phyloP scores from a whole-genome alignment of 495 filamentous ascomycete genomes.

The Aspergillus cavernicola region DNA sequence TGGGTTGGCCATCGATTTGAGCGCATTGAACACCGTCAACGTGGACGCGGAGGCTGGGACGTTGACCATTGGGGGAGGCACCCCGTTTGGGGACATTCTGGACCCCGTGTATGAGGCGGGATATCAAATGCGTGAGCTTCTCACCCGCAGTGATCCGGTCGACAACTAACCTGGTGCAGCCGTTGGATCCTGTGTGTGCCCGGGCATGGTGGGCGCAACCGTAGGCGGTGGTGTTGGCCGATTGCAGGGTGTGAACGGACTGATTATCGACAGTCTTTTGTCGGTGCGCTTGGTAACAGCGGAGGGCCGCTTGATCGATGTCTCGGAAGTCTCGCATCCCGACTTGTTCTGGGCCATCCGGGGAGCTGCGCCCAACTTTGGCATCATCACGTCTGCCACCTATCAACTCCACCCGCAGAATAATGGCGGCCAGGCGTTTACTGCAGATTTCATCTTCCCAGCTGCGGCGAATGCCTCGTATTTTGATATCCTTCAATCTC shows the following conservation, averaged over 20 bases:
- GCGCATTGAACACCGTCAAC: conserved; percentile 19
- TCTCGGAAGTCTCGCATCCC: conserved; percentile 20
- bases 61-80: conserved; percentile 28
- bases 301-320: conserved; percentile 21
- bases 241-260: conserved; percentile 29
- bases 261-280: conserved; percentile 34
- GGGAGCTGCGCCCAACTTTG: conserved; percentile 33
- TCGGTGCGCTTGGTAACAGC: conserved; percentile 29
- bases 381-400: conserved; percentile 15
- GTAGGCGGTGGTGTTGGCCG: conserved; percentile 35
- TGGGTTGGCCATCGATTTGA: conserved; percentile 29
- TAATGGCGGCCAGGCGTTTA: neutral
- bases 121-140: conserved; percentile 21
- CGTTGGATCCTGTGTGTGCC: conserved; percentile 14
- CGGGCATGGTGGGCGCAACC: conserved; percentile 30
- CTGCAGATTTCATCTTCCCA: neutral
- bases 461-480: neutral
- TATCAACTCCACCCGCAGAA: conserved; percentile 18
- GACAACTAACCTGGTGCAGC: neutral
- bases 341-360: conserved; percentile 36
- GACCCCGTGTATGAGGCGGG: conserved; percentile 22
- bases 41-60: conserved; percentile 21
- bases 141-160: no score
- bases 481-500: neutral
- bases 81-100: conserved; percentile 20